Evolutionary conservation across 768 basidiomycete genomes (phyloP), one percentile per base, ranked within the genome.

Genomic region (Hygrocybe coccinea): DNA sequence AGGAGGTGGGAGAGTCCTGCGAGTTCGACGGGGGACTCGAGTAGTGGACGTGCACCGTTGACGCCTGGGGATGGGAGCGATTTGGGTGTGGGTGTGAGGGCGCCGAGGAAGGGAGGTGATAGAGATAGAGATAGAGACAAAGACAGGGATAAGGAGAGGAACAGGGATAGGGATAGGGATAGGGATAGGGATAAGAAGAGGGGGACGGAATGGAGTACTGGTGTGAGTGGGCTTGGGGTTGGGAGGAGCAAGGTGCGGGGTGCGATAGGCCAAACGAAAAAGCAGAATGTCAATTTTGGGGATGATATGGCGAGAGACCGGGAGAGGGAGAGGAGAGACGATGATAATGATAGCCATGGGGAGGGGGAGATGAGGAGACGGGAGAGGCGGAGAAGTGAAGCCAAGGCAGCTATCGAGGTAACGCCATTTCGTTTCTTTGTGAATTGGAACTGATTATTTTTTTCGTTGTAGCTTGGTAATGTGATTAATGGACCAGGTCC

Each of bases 381-480:
- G 58, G 87, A 91, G 65, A 76, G 91, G 64, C 77, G 91, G 67
- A 76, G 91, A 60, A 80, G 78, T 62, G 91, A 93, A 66, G 89
- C 91, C n/a, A 86, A 81, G 68, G 87, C 89, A 65, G 87, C 91
- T 33, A 87, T 91, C 65, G 88, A 93, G 83, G 91, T 92, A 52
- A n/a, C n/a, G 80, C 70, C 49, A 60, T 53, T 59, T 56, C 11
- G 25, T 37, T 38, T n/a, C 63, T 53, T 17, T 9, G 41, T 54
- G 21, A n/a, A 39, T 14, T 41, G 14, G 12, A 9, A 7, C 43
- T 39, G 35, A 46, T 41, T 51, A 35, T n/a, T 54, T 50, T 33
- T 56, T 29, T 56, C 59, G 54, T 35, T 48, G 45, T 63, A 92
- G 91, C 83, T 92, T 37, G 90, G 91, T n/a, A 89, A 91, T 59